Evolutionary conservation across 2,329 filamentous ascomycete species (phyloP).

Genomic region (Trichoderma pleuroti): DNA sequence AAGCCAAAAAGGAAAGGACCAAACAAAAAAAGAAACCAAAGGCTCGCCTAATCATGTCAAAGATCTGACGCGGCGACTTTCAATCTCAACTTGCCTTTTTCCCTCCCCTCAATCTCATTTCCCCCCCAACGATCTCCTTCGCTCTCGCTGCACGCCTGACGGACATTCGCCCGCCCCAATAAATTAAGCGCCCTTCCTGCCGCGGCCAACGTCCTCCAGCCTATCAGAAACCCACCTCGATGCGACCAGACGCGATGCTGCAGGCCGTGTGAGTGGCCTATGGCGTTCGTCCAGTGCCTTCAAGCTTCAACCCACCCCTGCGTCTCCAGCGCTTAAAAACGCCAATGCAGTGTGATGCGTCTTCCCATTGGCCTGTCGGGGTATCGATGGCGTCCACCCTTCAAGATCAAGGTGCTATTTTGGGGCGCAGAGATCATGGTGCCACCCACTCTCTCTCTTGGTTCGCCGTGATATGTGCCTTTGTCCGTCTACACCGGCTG

Average conservation of each 20-base stretch:
- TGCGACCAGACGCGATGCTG: conserved; percentile 6
- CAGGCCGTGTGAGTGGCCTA: background rate
- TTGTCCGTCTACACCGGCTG: background rate
- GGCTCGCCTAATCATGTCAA: background rate
- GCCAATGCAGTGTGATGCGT: conserved; percentile 19
- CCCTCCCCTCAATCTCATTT: background rate
- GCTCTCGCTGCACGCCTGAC: background rate
- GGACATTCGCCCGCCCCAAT: background rate
- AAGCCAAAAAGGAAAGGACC: background rate
- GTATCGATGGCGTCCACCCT: background rate
- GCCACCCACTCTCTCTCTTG: conserved; percentile 1
- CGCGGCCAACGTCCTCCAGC: conserved; percentile 8
- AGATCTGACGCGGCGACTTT: background rate
- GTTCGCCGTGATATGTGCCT: background rate
- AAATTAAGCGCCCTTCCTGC: conserved; percentile 17
- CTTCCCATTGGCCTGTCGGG: conserved; percentile 7
- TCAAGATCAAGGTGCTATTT: conserved; percentile 17
- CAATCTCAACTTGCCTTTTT: background rate
- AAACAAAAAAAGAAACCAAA: background rate
- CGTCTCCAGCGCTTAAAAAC: conserved; percentile 15
- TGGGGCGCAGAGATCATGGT: background rate
- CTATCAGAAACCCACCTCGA: conserved; percentile 6
- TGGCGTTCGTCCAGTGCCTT: conserved; percentile 13
- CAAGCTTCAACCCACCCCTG: conserved; percentile 10
- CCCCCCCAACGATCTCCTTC: background rate